Evolutionary conservation across 2,329 filamentous ascomycete species (phyloP), one percentile per base, ranked within the genome.

Genomic region (Aschersonia sp.): DNA sequence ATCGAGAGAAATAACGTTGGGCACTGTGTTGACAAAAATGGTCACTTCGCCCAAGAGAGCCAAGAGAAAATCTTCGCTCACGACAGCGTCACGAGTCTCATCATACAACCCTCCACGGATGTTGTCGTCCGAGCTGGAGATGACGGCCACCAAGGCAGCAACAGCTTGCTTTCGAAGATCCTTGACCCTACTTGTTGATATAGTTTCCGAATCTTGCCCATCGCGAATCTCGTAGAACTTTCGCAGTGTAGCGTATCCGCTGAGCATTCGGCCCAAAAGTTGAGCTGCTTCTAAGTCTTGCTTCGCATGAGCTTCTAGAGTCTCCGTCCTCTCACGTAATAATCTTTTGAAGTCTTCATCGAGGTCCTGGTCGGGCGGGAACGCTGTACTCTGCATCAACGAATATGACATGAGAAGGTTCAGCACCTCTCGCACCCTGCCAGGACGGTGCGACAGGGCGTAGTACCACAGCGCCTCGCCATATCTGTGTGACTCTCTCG

Each of bases 31-130:
- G 51, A 94, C 70, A 51, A 95, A 86, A 1, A 87, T 77, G 3
- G 91, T 77, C 0, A 83, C 80, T 66, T 97, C 91, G 46, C 88
- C 89, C 1, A 97, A 74, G 10, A 97, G 71, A 3, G 84, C 80
- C 6, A 96, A 72, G 29, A 97, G 66, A 47, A 89, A 89, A 56
- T 97, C 91, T 52, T 94, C 85, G 56, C 86, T 86, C 20, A 96
- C 84, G 5, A 94, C 87, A 0, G 86, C 82, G 58, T 89, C 85
- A 9, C 85, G 78, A 20, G 78, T 76, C 30, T 82, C 80, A 59
- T 97, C 89, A 61, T 89, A 94, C 2, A 96, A 71, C 1, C 91
- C 91, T 48, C 91, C 91, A 49, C 86, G 85, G 56, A 97, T 94
- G 60, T 87, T 91, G 62, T 95, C 89, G 49, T 86, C 84, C 2